Percentiles rank a stretch among this genome's conserved stretches.
These are phyloP conservation scores for Stereum hirsutum DNA, from an alignment of 1,284 basidiomycete genomes.

Conservation along the genomic window DNA sequence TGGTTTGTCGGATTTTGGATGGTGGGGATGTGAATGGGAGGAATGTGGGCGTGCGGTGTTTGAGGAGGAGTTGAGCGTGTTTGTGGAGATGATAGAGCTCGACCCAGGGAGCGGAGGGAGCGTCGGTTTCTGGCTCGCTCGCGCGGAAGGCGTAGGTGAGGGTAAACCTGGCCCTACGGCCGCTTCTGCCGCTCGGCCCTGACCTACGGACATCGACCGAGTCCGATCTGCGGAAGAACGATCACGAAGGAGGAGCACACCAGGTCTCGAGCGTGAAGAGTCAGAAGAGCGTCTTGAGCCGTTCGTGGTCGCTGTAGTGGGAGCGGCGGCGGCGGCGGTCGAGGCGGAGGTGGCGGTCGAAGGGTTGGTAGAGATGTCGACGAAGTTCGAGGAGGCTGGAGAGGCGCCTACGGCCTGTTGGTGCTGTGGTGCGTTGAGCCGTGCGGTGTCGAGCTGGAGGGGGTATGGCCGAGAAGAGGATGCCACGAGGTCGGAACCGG, in stretches of 20 bases:
- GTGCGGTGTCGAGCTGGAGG: slow-evolving; percentile 37
- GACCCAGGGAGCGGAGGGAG: slow-evolving; percentile 15
- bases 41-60: slow-evolving; percentile 1
- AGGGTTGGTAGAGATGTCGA: slow-evolving; percentile 29
- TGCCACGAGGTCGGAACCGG: background rate
- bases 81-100: background rate
- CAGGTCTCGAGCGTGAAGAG: slow-evolving; percentile 39
- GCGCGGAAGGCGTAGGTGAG: slow-evolving; percentile 19
- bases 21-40: slow-evolving; percentile 16
- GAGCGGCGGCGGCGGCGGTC: slow-evolving; percentile 22
- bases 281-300: slow-evolving; percentile 43
- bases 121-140: slow-evolving; percentile 3
- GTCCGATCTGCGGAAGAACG: slow-evolving; percentile 56
- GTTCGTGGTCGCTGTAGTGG: slow-evolving; percentile 24
- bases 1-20: slow-evolving; percentile 5
- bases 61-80: background rate
- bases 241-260: slow-evolving; percentile 43
- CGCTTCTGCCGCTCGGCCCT: slow-evolving; percentile 21
- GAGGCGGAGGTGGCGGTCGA: slow-evolving; percentile 18
- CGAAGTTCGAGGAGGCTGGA: slow-evolving; percentile 42
- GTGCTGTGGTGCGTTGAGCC: slow-evolving; percentile 18
- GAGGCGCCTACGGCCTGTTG: slow-evolving; percentile 33
- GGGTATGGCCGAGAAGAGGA: slow-evolving; percentile 33
- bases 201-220: slow-evolving; percentile 58
- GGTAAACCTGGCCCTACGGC: slow-evolving; percentile 29